A percentile compares a stretch with the other conserved stretches of the same genome.
Conservation (phyloP, 352 stramenopile genomes). For the Pythium sukuiense region DNA sequence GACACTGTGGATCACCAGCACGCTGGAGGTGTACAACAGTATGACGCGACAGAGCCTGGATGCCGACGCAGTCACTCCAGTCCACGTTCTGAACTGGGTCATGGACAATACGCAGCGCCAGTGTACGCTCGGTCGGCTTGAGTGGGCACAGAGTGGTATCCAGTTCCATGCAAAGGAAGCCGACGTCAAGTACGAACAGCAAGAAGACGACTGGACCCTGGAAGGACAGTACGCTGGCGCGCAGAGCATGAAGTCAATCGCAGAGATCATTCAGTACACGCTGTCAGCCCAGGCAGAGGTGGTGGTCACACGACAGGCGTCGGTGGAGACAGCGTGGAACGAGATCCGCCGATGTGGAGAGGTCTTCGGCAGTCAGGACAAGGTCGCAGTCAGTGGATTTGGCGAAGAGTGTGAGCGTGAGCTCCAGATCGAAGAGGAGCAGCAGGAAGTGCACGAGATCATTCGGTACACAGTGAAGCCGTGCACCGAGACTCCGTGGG, state of each 20-base stretch:
- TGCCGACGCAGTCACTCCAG: background rate
- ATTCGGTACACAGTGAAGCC: slow-evolving; percentile 30
- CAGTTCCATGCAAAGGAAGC: slow-evolving; percentile 50
- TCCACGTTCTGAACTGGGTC: slow-evolving; percentile 74
- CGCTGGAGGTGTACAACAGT: slow-evolving; percentile 62
- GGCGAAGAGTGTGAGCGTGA: slow-evolving; percentile 55
- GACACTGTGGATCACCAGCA: slow-evolving; percentile 61
- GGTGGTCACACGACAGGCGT: slow-evolving; percentile 8
- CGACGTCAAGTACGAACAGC: slow-evolving; percentile 27
- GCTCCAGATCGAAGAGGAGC: slow-evolving; percentile 50
- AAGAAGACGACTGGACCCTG: slow-evolving; percentile 55
- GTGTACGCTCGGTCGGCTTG: slow-evolving; percentile 55
- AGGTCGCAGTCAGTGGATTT: slow-evolving; percentile 39
- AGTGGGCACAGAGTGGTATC: slow-evolving; percentile 81
- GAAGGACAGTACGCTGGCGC: slow-evolving; percentile 37
- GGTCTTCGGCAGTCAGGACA: slow-evolving; percentile 38
- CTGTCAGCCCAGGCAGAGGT: slow-evolving; percentile 1
- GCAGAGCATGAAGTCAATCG: slow-evolving; percentile 31
- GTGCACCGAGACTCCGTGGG: slow-evolving; percentile 28
- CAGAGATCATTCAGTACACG: slow-evolving; percentile 33
- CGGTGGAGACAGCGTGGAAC: slow-evolving; percentile 8
- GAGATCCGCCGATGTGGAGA: slow-evolving; percentile 26
- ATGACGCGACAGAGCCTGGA: slow-evolving; percentile 19
- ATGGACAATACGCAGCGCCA: slow-evolving; percentile 83
- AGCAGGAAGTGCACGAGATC: slow-evolving; percentile 41